Conservation (phyloP, 192 early-diverging fungal genomes). For the Linnemannia schmuckeri region DNA sequence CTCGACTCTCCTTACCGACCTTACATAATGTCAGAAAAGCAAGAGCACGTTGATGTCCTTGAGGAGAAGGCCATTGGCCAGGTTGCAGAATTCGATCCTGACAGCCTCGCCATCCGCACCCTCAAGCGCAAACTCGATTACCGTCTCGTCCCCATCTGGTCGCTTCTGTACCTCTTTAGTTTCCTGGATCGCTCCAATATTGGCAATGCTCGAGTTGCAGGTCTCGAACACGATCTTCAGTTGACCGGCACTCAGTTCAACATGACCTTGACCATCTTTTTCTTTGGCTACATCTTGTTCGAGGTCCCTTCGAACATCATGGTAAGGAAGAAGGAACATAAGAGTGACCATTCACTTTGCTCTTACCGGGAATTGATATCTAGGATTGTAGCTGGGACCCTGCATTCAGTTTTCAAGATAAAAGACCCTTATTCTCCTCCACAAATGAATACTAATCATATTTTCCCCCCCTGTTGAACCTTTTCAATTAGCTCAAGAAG, state of each 20-base stretch:
- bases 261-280: slow-evolving; percentile 59
- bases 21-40: slow-evolving; percentile 23
- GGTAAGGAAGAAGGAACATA: slow-evolving; percentile 63
- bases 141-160: slow-evolving; percentile 70
- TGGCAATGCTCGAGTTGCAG: slow-evolving; percentile 64
- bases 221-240: slow-evolving; percentile 53
- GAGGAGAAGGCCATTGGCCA: slow-evolving; percentile 19
- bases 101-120: slow-evolving; percentile 8
- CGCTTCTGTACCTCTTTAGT: slow-evolving; percentile 71
- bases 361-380: slow-evolving; percentile 9
- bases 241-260: slow-evolving; percentile 60
- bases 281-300: slow-evolving; percentile 61
- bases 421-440: background rate
- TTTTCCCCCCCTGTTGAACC: background rate
- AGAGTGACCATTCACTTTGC: background rate
- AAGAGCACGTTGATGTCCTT: slow-evolving; percentile 14
- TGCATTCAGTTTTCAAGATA: background rate
- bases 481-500: slow-evolving; percentile 14
- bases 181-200: slow-evolving; percentile 72
- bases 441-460: background rate
- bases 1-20: background rate
- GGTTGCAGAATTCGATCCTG: slow-evolving; percentile 22
- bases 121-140: slow-evolving; percentile 66
- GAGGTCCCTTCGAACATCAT: slow-evolving; percentile 78
- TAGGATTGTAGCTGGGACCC: background rate